Base-by-base conservation (phyloP, 306 rosid genomes). In the Acacia melanoxylon region DNA sequence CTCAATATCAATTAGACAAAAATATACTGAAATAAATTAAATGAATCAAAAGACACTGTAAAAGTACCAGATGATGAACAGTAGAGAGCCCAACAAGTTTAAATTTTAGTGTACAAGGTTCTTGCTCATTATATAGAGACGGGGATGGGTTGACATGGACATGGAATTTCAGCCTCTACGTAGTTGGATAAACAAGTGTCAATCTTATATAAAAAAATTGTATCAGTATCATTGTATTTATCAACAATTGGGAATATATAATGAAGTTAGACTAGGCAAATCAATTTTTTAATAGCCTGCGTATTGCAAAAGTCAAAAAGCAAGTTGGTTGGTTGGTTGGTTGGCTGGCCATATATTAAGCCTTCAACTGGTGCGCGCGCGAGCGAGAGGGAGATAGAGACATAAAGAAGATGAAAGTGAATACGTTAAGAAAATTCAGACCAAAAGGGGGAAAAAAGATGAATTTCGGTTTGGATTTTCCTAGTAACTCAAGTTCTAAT, bases 81-180 rank as follows among this genome's bases (percentile, higher is more conserved):
- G 15, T 4, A 71, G 40, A 25, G 40, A 25, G 7, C 22, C 75
- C 71, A 67, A 51, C 6, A 20, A 84, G 42, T 58, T 71, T 79
- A 74, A 1, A 56, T 27, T 45, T 67, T 17, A n/a, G 14, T 5
- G 40, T 66, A 11, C 7, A 42, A 78, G 22, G 54, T 81, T 25
- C 52, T 40, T 66, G 48, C 37, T 42, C 48, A 12, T 71, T 87
- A 74, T 81, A 87, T 82, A 84, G 82, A 72, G 68, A 19, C 20
- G 17, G 63, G 78, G 78, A 68, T 27, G 27, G 10, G 41, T 52
- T 35, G 40, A 7, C 12, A 25, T 46, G 73, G 42, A 59, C 8
- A 17, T 74, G 70, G 37, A 65, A 31, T 31, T 25, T 59, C 66
- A 59, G 66, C 12, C 66, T 10, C 7, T 59, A 59, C 17, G 7